Conservation (phyloP, 345 rosid genomes). For the Sonneratia alba region DNA sequence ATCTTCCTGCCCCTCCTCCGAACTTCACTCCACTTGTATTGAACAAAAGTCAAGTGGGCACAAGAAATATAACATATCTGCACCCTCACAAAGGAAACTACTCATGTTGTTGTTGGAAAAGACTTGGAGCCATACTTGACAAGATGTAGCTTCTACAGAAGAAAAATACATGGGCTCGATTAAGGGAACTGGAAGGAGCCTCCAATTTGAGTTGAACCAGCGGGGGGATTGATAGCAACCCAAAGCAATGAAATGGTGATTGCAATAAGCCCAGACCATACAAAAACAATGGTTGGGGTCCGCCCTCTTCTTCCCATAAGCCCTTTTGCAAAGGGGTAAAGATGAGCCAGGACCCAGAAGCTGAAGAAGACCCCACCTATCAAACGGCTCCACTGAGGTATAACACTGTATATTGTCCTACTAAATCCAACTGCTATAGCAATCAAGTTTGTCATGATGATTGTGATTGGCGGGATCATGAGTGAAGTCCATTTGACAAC, state of each 20-base stretch:
- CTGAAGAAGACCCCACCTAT: conserved; percentile 96
- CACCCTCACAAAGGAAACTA: too few relatives aligned
- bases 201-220: conserved; percentile 60
- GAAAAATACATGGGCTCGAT: background rate
- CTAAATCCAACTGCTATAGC: conserved; percentile 92
- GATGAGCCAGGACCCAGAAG: conserved; percentile 97
- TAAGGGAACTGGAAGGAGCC: conserved; percentile 89
- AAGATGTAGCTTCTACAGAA: background rate
- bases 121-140: too few relatives aligned
- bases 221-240: conserved; percentile 92
- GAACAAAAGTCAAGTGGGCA: too few relatives aligned
- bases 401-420: conserved; percentile 73
- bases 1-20: too few relatives aligned
- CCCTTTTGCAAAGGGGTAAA: conserved; percentile 96
- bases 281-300: conserved; percentile 92
- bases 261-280: conserved; percentile 93
- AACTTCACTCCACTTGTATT: too few relatives aligned
- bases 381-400: conserved; percentile 82
- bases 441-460: conserved; percentile 84
- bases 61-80: too few relatives aligned
- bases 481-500: conserved; percentile 75
- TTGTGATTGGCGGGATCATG: conserved; percentile 86
- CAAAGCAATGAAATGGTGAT: conserved; percentile 93
- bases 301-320: conserved; percentile 96
- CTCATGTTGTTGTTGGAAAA: too few relatives aligned